phyloP scores from a whole-genome alignment of 2,329 filamentous ascomycete species.

The Shiraia bambusicola region DNA sequence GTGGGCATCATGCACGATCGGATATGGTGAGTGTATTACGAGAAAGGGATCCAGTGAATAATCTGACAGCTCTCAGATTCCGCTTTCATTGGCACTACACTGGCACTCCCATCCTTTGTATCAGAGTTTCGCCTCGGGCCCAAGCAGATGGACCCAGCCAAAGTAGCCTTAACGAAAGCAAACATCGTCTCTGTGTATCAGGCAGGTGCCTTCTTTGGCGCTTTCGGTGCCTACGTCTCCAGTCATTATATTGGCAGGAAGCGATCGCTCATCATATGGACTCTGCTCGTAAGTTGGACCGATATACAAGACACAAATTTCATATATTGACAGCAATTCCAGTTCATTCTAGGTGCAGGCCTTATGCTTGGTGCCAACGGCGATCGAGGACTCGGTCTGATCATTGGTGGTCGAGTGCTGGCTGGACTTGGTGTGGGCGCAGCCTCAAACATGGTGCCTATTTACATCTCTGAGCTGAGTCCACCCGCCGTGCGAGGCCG shows the following conservation, averaged over 20 bases:
- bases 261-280: constrained; percentile 63
- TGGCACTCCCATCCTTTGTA: constrained; percentile 69
- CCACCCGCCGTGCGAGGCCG: constrained; percentile 61
- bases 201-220: constrained; percentile 80
- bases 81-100: constrained; percentile 74
- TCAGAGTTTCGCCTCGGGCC: constrained; percentile 65
- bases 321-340: neutral
- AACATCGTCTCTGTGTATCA: constrained; percentile 84
- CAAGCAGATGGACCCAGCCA: constrained; percentile 46
- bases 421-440: constrained; percentile 60
- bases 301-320: no score
- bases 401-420: constrained; percentile 60
- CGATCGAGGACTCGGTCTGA: constrained; percentile 54
- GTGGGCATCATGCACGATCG: constrained; percentile 61
- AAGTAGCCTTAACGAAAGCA: constrained; percentile 63
- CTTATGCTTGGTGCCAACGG: constrained; percentile 63
- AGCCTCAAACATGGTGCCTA: constrained; percentile 59
- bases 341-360: constrained; percentile 68
- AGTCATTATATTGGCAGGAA: constrained; percentile 69
- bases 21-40: constrained; percentile 46
- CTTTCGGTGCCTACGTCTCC: constrained; percentile 57
- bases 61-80: constrained; percentile 47
- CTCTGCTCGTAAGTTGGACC: constrained; percentile 46
- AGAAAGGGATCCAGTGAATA: no score
- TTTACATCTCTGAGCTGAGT: constrained; percentile 61